phyloP scores from a whole-genome alignment of 345 rosid species.

The Euphorbia tirucalli region DNA sequence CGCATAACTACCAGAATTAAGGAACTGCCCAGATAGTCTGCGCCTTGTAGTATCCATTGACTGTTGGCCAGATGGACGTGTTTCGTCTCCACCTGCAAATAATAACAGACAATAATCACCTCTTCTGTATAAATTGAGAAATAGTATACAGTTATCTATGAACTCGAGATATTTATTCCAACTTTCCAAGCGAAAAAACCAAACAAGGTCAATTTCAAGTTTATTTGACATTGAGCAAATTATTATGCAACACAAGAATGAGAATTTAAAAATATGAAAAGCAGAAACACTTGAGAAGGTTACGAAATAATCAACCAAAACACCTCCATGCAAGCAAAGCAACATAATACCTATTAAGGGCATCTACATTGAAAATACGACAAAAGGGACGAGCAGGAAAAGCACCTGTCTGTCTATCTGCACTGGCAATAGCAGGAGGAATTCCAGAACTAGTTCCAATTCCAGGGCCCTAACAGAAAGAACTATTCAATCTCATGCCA shows the following conservation, averaged over 20 bases:
- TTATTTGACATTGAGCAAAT: background rate
- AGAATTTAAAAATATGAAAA: background rate
- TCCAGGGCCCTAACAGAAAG: conserved; percentile 51
- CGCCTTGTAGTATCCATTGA: conserved; percentile 67
- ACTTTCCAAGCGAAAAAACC: too few relatives aligned
- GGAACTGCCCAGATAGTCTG: conserved; percentile 63
- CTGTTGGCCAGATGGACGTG: conserved; percentile 40
- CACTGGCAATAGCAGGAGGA: conserved; percentile 55
- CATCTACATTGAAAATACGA: background rate
- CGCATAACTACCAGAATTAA: conserved; percentile 54
- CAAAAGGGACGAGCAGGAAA: background rate
- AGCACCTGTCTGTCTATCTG: conserved; percentile 62
- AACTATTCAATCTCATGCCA: conserved; percentile 13
- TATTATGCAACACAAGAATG: background rate
- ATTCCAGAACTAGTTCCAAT: conserved; percentile 76
- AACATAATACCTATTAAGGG: background rate
- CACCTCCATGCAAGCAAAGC: background rate
- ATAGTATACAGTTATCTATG: background rate
- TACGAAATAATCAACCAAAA: background rate
- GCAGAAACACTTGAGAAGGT: background rate
- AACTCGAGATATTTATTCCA: background rate
- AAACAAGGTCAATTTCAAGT: background rate
- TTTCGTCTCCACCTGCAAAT: conserved; percentile 48
- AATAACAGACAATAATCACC: background rate
- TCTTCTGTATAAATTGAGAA: background rate